Conservation (phyloP, 1,139 yeast species). For the Kodamaea fungicola region DNA sequence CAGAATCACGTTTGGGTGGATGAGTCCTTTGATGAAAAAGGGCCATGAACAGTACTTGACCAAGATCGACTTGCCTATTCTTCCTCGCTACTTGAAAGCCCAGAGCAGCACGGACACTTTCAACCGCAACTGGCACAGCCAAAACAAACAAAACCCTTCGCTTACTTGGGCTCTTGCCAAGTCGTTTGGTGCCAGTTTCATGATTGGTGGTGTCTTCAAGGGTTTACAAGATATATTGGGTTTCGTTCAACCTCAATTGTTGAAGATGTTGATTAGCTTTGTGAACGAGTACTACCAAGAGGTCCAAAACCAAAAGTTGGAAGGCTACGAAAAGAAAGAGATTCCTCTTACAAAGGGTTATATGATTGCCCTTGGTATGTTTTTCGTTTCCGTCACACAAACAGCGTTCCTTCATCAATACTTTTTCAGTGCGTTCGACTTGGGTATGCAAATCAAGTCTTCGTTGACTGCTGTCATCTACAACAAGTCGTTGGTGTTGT, state of each 20-base stretch:
- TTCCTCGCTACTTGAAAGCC: slow-evolving; percentile 66
- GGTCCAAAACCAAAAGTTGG: slow-evolving; percentile 1
- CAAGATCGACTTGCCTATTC: slow-evolving; percentile 75
- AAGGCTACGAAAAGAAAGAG: slow-evolving; percentile 33
- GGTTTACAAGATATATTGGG: slow-evolving; percentile 75
- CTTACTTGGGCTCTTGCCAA: slow-evolving; percentile 56
- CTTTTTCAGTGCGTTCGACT: slow-evolving; percentile 81
- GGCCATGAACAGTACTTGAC: slow-evolving; percentile 76
- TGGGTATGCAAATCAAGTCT: slow-evolving; percentile 87
- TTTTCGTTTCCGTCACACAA: slow-evolving; percentile 74
- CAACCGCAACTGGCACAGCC: slow-evolving; percentile 55
- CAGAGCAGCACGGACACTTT: slow-evolving; percentile 48
- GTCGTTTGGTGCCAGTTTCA: slow-evolving; percentile 70
- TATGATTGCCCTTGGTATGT: slow-evolving; percentile 82
- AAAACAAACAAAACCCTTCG: slow-evolving; percentile 49
- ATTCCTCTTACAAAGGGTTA: slow-evolving; percentile 76
- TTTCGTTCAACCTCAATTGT: slow-evolving; percentile 84
- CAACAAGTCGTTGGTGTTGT: slow-evolving; percentile 72
- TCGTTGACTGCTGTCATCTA: slow-evolving; percentile 77
- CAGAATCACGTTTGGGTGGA: slow-evolving; percentile 82
- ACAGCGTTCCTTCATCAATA: slow-evolving; percentile 89
- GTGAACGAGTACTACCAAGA: slow-evolving; percentile 61
- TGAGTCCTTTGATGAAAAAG: slow-evolving; percentile 82
- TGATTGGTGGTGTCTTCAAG: slow-evolving; percentile 77
- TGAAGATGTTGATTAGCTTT: slow-evolving; percentile 71